Percentiles rank a stretch among this genome's conserved stretches.
Conservation (phyloP, 768 basidiomycete genomes). For the Panaeolus papilionaceus region DNA sequence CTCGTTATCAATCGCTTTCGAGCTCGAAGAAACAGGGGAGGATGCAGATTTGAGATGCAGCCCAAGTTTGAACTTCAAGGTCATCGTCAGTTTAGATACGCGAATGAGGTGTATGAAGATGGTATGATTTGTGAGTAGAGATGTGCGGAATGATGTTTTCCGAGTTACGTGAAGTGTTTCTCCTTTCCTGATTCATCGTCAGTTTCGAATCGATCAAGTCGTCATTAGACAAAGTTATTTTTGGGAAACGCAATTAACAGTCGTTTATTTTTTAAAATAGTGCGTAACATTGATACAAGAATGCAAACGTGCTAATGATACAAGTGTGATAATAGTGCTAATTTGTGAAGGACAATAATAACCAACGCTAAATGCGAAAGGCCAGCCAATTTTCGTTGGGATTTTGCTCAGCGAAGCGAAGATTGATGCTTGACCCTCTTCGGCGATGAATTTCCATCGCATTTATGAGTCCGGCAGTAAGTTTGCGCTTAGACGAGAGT, state of each 20-base stretch:
- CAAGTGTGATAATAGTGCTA: background rate
- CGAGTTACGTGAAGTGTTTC: background rate
- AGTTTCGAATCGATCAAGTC: background rate
- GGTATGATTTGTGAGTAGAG: background rate
- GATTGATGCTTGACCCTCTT: background rate
- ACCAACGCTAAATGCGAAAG: background rate
- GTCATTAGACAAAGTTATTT: slow-evolving; percentile 7
- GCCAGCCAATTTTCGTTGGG: slow-evolving; percentile 1
- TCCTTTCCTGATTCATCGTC: slow-evolving; percentile 4
- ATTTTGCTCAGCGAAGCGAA: slow-evolving; percentile 11
- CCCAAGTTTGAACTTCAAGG: slow-evolving; percentile 3
- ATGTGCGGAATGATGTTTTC: slow-evolving; percentile 1
- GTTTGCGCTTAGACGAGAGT: slow-evolving; percentile 3
- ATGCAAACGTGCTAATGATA: background rate
- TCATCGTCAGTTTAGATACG: background rate
- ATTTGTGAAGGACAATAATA: background rate
- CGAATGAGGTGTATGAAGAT: background rate
- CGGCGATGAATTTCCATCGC: slow-evolving; percentile 1
- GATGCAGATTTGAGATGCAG: slow-evolving; percentile 10
- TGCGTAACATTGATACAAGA: background rate
- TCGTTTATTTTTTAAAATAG: background rate
- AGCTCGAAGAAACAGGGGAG: slow-evolving; percentile 1
- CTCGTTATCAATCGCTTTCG: slow-evolving; percentile 6
- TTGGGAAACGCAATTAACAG: background rate
- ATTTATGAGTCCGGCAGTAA: background rate